Evolutionary conservation across 139 green algal genomes (phyloP).

Genomic region (Chlamydomonas sp.): DNA sequence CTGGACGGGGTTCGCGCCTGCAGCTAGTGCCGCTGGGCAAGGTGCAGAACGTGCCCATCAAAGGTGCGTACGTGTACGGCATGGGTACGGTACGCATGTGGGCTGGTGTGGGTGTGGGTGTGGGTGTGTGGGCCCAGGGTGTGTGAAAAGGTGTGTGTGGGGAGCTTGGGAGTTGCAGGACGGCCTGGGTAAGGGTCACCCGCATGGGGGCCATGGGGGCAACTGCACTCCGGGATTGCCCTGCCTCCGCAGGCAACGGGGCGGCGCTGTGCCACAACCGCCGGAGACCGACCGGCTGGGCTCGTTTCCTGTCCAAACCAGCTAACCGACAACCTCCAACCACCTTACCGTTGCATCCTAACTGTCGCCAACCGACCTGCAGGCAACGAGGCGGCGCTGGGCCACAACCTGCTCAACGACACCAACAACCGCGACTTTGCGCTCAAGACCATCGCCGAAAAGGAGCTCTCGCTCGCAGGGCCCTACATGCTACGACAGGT

Average conservation of each 20-base stretch:
- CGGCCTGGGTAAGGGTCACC: no score
- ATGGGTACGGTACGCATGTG: not conserved
- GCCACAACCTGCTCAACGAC: conserved; percentile 25
- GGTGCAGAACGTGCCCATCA: not conserved
- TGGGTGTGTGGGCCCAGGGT: not conserved
- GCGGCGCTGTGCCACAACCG: not conserved
- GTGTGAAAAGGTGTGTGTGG: not conserved
- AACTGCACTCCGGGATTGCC: not conserved
- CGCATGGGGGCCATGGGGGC: no score
- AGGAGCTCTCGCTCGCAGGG: conserved; percentile 26
- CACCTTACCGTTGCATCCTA: no score
- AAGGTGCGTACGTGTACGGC: not conserved
- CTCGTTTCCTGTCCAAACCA: no score
- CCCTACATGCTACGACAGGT: conserved; percentile 37
- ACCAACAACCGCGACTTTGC: conserved; percentile 4
- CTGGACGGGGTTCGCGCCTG: not conserved
- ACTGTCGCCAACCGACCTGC: not conserved
- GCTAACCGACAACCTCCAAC: no score
- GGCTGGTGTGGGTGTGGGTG: not conserved
- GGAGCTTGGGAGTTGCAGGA: no score
- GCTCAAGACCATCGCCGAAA: not conserved
- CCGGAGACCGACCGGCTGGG: no score
- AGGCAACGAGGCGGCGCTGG: conserved; percentile 20
- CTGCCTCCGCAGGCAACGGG: not conserved
- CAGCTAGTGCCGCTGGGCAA: conserved; percentile 33